Base-by-base conservation (phyloP, 2,329 filamentous ascomycete genomes). In the Trichoderma koningiopsis region DNA sequence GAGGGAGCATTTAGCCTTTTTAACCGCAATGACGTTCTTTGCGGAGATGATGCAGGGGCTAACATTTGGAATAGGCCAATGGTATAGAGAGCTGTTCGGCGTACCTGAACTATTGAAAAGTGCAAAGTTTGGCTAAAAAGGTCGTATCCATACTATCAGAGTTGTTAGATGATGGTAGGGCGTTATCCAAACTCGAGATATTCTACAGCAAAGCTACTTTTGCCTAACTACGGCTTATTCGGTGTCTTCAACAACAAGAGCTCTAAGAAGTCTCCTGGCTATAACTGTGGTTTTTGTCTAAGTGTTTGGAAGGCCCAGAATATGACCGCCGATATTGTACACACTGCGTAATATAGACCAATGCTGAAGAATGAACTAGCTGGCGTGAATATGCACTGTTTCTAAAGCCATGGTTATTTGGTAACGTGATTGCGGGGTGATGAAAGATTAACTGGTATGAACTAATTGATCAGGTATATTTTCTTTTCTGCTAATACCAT, bases 1-100 rank as follows among this genome's bases (percentile, higher is more conserved):
- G 35, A 31, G 43, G 5, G 5, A 24, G 2, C 52, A 66, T 66
- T 66, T 66, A 66, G 63, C 63, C 63, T 66, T 57, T 66, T 66
- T 66, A 66, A 27, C 63, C 63, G 37, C 16, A 24, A 29, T 47
- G 63, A 58, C 53, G 63, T 19, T 33, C 57, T 56, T 58, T 57
- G 63, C 63, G 53, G 53, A 66, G 11, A 35, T 35, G 37, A 58
- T 11, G n/a, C 63, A 56, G 53, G 63, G 63, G 63, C 47, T 58
- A 5, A 3, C 27, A 8, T 7, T 19, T 56, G 37, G 13, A 4
- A 29, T 43, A 29, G 11, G 7, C 63, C 63, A 66, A 66, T 66
- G 14, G 31, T 27, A 53, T 27, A 53, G 31, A 29, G 19, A 55
- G n/a, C 29, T 37, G 49, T 16, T 24, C 24, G 33, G 33, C 40